These are phyloP conservation scores for Eimeria sp. DNA, from an alignment of 169 alveolate genomes.

Conservation along the genomic window DNA sequence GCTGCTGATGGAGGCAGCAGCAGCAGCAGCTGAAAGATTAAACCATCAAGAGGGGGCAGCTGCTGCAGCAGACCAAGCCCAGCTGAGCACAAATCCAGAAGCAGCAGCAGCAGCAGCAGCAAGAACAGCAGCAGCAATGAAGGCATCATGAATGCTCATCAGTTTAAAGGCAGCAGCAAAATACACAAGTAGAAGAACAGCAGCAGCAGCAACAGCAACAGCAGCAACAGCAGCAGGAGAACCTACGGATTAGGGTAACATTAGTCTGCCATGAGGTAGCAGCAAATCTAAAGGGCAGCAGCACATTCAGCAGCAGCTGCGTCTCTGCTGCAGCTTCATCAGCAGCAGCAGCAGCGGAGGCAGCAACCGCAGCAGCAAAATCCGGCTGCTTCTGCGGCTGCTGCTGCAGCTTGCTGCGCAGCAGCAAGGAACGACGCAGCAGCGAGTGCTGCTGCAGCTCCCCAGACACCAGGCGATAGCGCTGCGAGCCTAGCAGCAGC, in stretches of 20 bases:
- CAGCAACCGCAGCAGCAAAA: not conserved
- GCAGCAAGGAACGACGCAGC: conserved; percentile 24
- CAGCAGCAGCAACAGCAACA: conserved; percentile 21
- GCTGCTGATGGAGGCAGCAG: conserved; percentile 39
- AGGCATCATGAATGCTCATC: not conserved
- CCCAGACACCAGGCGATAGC: conserved; percentile 31
- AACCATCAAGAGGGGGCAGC: conserved; percentile 31
- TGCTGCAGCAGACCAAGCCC: conserved; percentile 64
- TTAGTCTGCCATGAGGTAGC: conserved; percentile 2
- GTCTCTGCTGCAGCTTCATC: conserved; percentile 48
- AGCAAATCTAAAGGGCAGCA: conserved; percentile 42
- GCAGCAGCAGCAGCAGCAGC: conserved; percentile 33
- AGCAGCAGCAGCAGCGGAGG: conserved; percentile 52
- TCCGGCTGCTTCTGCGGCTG: conserved; percentile 35
- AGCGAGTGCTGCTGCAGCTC: conserved; percentile 62
- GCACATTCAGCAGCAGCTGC: conserved; percentile 32
- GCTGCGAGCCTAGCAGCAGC: conserved; percentile 25
- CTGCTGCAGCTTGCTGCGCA: not conserved
- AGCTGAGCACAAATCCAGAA: conserved; percentile 1
- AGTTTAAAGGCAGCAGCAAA: not conserved
- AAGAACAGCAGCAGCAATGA: not conserved
- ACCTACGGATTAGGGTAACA: not conserved
- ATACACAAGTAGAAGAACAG: not conserved
- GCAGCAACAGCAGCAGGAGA: conserved; percentile 13
- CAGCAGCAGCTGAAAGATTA: conserved; percentile 51